Conservation (phyloP, 2,329 filamentous ascomycete genomes). For the Aspergillus niger region DNA sequence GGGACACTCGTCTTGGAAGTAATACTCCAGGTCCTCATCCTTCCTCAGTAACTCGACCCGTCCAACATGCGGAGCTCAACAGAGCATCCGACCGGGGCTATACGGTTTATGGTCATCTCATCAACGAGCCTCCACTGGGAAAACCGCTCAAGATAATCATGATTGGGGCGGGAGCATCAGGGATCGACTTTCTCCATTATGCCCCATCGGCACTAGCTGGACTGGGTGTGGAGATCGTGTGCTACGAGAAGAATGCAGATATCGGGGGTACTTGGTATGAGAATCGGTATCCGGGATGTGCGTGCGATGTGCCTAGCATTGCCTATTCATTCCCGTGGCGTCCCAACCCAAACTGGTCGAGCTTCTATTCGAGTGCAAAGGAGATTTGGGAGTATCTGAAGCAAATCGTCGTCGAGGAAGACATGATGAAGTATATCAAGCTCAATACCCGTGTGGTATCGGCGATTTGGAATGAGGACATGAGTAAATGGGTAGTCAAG, state of each 20-base stretch:
- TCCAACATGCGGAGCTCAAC: slow-evolving; percentile 10
- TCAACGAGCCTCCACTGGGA: slow-evolving; percentile 4
- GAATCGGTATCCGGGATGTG: slow-evolving; percentile 37
- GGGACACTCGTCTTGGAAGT: background rate
- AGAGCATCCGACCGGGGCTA: slow-evolving; percentile 8
- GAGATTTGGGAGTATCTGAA: slow-evolving; percentile 11
- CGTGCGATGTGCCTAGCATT: slow-evolving; percentile 28
- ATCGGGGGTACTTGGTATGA: slow-evolving; percentile 37
- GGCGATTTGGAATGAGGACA: slow-evolving; percentile 2
- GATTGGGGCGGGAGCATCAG: slow-evolving; percentile 41
- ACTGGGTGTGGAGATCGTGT: slow-evolving; percentile 25
- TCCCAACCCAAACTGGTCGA: slow-evolving; percentile 5
- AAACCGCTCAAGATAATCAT: slow-evolving; percentile 33
- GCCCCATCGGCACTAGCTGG: slow-evolving; percentile 36
- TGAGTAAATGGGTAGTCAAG: slow-evolving; percentile 7
- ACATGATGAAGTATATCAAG: slow-evolving; percentile 10
- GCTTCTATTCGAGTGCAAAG: slow-evolving; percentile 20
- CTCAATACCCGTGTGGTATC: background rate
- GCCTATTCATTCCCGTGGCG: slow-evolving; percentile 10
- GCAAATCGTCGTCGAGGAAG: slow-evolving; percentile 9
- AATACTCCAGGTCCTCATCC: slow-evolving; percentile 12
- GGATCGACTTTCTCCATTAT: slow-evolving; percentile 38
- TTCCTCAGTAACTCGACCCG: slow-evolving; percentile 1
- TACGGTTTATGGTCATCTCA: background rate
- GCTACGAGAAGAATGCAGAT: slow-evolving; percentile 34